Evolutionary conservation across 805 yeast species (phyloP).

Genomic region (Wickerhamiella musiphila): DNA sequence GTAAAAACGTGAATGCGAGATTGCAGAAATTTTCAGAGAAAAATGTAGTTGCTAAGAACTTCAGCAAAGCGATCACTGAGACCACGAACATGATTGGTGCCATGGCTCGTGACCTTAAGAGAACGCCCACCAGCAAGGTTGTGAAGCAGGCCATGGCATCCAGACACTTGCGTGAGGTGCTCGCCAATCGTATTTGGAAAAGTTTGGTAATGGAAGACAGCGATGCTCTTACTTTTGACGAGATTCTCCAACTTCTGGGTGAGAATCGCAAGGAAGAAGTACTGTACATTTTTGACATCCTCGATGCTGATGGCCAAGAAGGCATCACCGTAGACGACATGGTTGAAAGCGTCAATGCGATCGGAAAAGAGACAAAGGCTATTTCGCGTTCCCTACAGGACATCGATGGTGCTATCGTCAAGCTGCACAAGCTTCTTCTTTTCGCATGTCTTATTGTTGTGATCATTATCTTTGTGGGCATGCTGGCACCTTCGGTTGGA

Average conservation of each 20-base stretch:
- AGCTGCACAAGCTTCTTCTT: slow-evolving; percentile 23
- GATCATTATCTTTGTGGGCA: slow-evolving; percentile 24
- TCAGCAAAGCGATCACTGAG: slow-evolving; percentile 15
- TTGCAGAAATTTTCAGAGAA: not conserved
- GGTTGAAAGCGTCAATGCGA: slow-evolving; percentile 18
- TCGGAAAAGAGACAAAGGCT: slow-evolving; percentile 22
- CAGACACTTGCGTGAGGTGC: slow-evolving; percentile 15
- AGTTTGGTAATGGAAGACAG: slow-evolving; percentile 25
- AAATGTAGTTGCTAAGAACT: slow-evolving; percentile 12
- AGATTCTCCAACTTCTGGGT: slow-evolving; percentile 21
- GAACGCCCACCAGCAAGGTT: slow-evolving; percentile 10
- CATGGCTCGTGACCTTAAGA: slow-evolving; percentile 12
- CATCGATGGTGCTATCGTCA: slow-evolving; percentile 25
- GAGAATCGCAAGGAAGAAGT: slow-evolving; percentile 18
- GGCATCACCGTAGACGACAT: slow-evolving; percentile 24
- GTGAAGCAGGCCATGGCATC: slow-evolving; percentile 21
- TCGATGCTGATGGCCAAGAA: slow-evolving; percentile 23
- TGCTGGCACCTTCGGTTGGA: slow-evolving; percentile 25
- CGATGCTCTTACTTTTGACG: slow-evolving; percentile 19
- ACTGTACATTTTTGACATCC: slow-evolving; percentile 18
- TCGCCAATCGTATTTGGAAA: slow-evolving; percentile 26
- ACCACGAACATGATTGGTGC: slow-evolving; percentile 17
- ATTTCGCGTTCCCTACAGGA: slow-evolving; percentile 24
- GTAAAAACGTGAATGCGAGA: slow-evolving; percentile 5
- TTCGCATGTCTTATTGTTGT: slow-evolving; percentile 20